Percentiles rank a stretch among this genome's conserved stretches.
These are phyloP conservation scores for Prosopis cineraria DNA, from an alignment of 306 rosid species.

Conservation along the genomic window DNA sequence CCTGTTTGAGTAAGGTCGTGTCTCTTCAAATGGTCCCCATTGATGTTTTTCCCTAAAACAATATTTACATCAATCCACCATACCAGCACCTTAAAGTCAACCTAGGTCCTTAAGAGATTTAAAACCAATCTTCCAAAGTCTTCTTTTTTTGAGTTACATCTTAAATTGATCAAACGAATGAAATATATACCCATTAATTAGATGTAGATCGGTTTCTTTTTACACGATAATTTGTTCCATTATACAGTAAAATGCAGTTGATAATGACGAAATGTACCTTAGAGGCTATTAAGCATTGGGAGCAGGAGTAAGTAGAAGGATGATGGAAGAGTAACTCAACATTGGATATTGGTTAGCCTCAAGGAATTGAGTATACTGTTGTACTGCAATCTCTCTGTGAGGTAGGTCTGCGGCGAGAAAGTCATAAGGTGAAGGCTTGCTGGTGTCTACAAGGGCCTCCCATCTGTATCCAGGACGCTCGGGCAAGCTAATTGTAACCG, in stretches of 20 bases:
- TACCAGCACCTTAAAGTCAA: background rate
- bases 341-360: constrained; percentile 82
- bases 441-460: constrained; percentile 87
- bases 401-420: constrained; percentile 68
- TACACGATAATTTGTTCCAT: background rate
- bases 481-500: constrained; percentile 65
- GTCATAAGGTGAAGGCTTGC: constrained; percentile 82
- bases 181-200: background rate
- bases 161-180: background rate
- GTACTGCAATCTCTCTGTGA: constrained; percentile 63
- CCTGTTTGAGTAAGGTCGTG: too few relatives aligned
- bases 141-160: background rate
- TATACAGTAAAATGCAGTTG: background rate
- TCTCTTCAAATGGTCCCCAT: too few relatives aligned
- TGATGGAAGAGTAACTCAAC: constrained; percentile 94
- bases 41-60: too few relatives aligned
- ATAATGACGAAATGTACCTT: background rate
- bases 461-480: constrained; percentile 83
- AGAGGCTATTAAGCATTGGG: constrained; percentile 39
- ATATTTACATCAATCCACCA: background rate
- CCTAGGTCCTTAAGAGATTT: background rate
- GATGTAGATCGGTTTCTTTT: background rate
- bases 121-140: background rate
- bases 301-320: constrained; percentile 65
- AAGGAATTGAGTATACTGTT: constrained; percentile 82